Evolutionary conservation across 2,329 filamentous ascomycete species (phyloP).

Genomic region (Monilinia laxa): DNA sequence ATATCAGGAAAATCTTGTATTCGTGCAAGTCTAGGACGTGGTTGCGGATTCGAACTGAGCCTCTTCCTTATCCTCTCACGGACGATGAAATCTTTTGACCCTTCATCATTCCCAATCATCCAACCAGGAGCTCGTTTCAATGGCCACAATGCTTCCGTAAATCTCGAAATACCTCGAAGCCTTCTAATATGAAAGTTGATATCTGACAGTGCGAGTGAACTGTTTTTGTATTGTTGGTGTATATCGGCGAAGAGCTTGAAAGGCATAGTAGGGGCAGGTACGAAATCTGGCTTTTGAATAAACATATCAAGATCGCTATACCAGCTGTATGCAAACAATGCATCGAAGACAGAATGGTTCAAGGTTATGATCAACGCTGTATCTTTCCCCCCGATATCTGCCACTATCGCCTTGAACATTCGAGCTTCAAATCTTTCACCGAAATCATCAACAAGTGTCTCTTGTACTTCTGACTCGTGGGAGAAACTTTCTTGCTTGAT

Average conservation of each 20-base stretch:
- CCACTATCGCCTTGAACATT: not conserved
- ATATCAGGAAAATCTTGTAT: constrained; percentile 1
- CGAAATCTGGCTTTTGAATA: not conserved
- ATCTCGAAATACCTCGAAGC: constrained; percentile 5
- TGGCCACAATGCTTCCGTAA: not conserved
- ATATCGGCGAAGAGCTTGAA: constrained; percentile 6
- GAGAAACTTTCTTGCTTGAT: not conserved
- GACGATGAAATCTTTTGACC: not conserved
- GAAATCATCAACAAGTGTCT: not conserved
- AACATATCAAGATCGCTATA: constrained; percentile 12
- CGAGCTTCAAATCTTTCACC: not conserved
- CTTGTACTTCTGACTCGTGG: not conserved
- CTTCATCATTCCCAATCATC: constrained; percentile 2
- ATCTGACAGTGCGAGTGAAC: constrained; percentile 3
- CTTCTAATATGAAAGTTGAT: constrained; percentile 9
- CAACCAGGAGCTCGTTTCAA: not conserved
- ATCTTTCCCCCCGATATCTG: not conserved
- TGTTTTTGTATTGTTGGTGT: not conserved
- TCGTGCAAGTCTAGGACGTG: not conserved
- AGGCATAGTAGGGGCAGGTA: not conserved
- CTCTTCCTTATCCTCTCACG: not conserved
- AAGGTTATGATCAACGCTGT: constrained; percentile 1
- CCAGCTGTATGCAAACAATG: constrained; percentile 9
- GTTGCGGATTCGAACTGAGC: not conserved
- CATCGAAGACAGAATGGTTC: constrained; percentile 9